These are phyloP conservation scores for Paspalum vaginatum DNA, from an alignment of 176 grass and related monocot species.

Conservation along the genomic window DNA sequence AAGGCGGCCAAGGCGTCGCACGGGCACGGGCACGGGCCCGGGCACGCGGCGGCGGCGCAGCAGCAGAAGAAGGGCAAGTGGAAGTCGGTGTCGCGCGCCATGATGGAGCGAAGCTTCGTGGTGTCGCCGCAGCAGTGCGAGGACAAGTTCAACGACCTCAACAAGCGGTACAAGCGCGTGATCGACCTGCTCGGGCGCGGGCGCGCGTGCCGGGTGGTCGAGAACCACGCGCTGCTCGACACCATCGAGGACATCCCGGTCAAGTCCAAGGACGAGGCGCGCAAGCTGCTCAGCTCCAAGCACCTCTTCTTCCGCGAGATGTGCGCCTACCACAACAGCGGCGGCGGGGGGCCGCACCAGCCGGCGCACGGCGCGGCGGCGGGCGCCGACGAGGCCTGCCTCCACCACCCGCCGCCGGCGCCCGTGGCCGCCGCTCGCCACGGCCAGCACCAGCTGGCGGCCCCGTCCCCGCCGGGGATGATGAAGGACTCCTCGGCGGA, in stretches of 20 bases:
- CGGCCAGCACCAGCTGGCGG: neutral
- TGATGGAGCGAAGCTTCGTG: constrained; percentile 72
- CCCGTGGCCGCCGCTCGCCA: constrained; percentile 24
- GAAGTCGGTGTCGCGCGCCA: constrained; percentile 82
- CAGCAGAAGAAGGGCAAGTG: constrained; percentile 95
- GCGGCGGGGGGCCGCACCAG: constrained; percentile 3
- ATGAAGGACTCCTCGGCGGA: constrained; percentile 43
- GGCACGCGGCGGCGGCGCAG: constrained; percentile 30
- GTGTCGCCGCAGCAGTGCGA: constrained; percentile 99
- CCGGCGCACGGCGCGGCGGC: constrained; percentile 23
- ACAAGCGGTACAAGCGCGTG: constrained; percentile 95
- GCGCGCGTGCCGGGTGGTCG: constrained; percentile 80
- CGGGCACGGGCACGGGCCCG: constrained; percentile 33
- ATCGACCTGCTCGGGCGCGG: constrained; percentile 86
- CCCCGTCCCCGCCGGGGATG: constrained; percentile 25
- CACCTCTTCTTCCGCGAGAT: constrained; percentile 98
- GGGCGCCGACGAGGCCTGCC: constrained; percentile 24
- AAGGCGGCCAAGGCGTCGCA: constrained; percentile 14
- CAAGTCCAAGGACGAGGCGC: constrained; percentile 85
- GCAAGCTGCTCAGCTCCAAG: constrained; percentile 94
- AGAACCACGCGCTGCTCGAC: constrained; percentile 76
- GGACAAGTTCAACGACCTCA: constrained; percentile 99
- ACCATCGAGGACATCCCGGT: constrained; percentile 60
- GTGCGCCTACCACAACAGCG: constrained; percentile 88
- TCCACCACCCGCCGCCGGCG: constrained; percentile 47